A percentile compares a stretch with the other conserved stretches of the same genome.
Conservation (phyloP, 208 protist species). For the Leishmania lainsoni region DNA sequence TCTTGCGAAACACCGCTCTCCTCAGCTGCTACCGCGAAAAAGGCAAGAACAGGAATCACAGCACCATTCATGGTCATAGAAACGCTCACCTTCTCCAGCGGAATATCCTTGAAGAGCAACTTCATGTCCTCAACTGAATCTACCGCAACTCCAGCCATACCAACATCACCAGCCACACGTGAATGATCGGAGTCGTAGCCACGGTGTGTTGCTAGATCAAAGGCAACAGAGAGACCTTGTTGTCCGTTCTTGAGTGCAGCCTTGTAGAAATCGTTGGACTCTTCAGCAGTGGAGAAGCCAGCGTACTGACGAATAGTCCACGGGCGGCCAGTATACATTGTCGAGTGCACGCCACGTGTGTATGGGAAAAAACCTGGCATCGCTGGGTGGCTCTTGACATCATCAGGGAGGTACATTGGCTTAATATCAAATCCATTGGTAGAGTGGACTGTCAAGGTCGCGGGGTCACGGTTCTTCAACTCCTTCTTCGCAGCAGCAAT, state of each 20-base stretch:
- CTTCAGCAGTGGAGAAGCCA: conserved; percentile 94
- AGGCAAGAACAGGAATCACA: conserved; percentile 95
- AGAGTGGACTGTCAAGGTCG: conserved; percentile 49
- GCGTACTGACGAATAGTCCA: conserved; percentile 97
- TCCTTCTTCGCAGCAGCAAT: conserved; percentile 81
- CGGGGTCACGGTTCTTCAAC: conserved; percentile 61
- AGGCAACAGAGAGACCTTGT: conserved; percentile 95
- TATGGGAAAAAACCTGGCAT: conserved; percentile 91
- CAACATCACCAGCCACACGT: conserved; percentile 94
- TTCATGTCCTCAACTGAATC: conserved; percentile 92
- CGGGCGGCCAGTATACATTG: conserved; percentile 95
- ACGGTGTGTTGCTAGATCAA: conserved; percentile 96
- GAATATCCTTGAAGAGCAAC: conserved; percentile 92
- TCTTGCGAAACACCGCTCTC: conserved; percentile 89
- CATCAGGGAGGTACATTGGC: conserved; percentile 83
- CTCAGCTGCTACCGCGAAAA: conserved; percentile 95
- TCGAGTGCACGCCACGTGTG: conserved; percentile 94
- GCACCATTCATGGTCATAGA: conserved; percentile 98
- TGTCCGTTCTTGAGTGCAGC: conserved; percentile 90
- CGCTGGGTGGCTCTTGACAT: conserved; percentile 24
- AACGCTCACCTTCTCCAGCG: conserved; percentile 94
- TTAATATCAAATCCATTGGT: conserved; percentile 89
- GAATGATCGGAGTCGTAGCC: conserved; percentile 97
- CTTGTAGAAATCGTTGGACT: conserved; percentile 96
- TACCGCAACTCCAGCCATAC: conserved; percentile 97